phyloP scores from a whole-genome alignment of 768 basidiomycete genomes.

The Pleurotus platypus region DNA sequence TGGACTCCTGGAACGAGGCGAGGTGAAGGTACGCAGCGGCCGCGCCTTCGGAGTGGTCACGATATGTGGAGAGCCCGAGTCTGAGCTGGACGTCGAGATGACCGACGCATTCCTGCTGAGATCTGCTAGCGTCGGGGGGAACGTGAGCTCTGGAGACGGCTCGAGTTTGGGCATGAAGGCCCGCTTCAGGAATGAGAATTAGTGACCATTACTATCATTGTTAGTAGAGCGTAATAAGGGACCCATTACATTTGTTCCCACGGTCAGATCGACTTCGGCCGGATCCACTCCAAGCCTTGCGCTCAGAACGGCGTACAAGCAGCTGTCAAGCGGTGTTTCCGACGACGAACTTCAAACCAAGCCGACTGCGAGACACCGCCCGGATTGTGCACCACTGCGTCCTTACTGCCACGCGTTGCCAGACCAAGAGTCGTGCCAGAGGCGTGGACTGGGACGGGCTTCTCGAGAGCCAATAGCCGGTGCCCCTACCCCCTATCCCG shows the following conservation, averaged over 20 bases:
- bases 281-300: not conserved
- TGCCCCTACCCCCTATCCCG: no score
- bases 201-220: not conserved
- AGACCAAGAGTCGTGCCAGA: no score
- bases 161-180: slow-evolving; percentile 36
- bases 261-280: not conserved
- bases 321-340: no score
- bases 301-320: no score
- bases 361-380: no score
- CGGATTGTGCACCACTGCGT: no score
- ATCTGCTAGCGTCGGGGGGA: slow-evolving; percentile 42
- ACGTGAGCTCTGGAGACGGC: slow-evolving; percentile 26
- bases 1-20: slow-evolving; percentile 57
- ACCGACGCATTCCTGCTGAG: slow-evolving; percentile 76
- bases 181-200: not conserved
- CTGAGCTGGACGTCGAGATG: slow-evolving; percentile 64
- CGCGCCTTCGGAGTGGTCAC: slow-evolving; percentile 45
- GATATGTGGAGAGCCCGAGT: slow-evolving; percentile 39
- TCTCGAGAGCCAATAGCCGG: no score
- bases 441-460: no score
- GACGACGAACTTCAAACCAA: no score
- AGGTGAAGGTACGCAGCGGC: slow-evolving; percentile 62
- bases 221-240: not conserved
- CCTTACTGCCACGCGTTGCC: no score
- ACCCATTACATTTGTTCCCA: not conserved